Evolutionary conservation across 192 early-diverging fungal species (phyloP), one percentile per base, ranked within the genome.

Genomic region (Linnemannia zychae): DNA sequence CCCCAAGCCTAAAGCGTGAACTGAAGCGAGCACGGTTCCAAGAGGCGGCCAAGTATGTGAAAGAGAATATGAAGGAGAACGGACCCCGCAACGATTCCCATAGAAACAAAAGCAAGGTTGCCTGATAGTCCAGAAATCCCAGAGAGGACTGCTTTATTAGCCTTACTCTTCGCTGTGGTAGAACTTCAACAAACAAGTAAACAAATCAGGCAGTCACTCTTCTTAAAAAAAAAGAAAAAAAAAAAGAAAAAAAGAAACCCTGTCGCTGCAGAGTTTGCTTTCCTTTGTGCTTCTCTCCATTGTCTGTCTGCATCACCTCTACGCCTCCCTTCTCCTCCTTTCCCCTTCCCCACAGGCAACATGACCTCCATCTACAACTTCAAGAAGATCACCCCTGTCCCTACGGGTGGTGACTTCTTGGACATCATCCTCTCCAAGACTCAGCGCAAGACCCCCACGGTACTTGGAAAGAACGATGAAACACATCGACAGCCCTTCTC

Each of bases 341-440:
- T 24, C 52, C 49, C 16, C 33, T 16, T 71, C 20, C 46, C 13
- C 11, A 20, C 52, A 57, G 33, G 28, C 28, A 74, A 44, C 28
- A 75, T 75, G 73, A 75, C 73, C 5, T 75, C 73, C 73, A 75
- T 97, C 84, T 99, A 99, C 91, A 99, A 99, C 90, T 98, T 99
- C 90, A 99, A 99, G 88, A 94, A 94, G 88, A 96, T 99, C 75
- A 94, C 96, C 90, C 96, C 96, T 47, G 97, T 99, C 18, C 98
- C 98, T 28, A 93, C 94, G 79, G 92, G 93, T 33, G 84, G 87
- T 63, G 98, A 98, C 90, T 99, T 99, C 90, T 88, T 99, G 86
- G 98, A 99, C 92, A 99, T 99, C 89, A 93, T 97, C 72, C 90
- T 99, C 88, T 96, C 95, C 53, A 98, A 98, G 92, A 99, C 98